Percentiles rank a stretch among this genome's conserved stretches.
These are phyloP conservation scores for Candida nitratophila DNA, from an alignment of 805 yeast species.

Conservation along the genomic window DNA sequence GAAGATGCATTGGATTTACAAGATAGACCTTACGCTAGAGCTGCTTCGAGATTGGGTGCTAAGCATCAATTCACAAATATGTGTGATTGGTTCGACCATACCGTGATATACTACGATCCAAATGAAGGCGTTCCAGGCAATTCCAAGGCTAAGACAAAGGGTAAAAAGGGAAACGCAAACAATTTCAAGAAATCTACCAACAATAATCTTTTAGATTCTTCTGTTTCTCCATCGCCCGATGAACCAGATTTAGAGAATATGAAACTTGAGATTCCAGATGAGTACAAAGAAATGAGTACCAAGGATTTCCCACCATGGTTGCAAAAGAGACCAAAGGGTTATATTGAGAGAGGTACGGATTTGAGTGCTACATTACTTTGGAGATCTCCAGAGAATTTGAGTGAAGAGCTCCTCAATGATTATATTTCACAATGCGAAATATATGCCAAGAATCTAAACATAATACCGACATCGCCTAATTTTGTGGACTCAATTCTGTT, in stretches of 20 bases:
- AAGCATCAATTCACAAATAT: conserved; percentile 66
- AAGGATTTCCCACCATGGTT: conserved; percentile 65
- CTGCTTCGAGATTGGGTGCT: conserved; percentile 68
- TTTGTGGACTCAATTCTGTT: conserved; percentile 70
- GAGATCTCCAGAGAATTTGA: conserved; percentile 35
- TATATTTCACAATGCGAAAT: conserved; percentile 51
- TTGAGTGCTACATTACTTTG: conserved; percentile 61
- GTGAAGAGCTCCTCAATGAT: conserved; percentile 29
- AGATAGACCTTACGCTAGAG: conserved; percentile 76
- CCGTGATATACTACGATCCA: conserved; percentile 57
- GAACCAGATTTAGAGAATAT: conserved; percentile 11
- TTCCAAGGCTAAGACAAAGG: conserved; percentile 14
- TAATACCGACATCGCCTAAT: conserved; percentile 67
- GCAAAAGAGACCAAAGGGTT: conserved; percentile 73
- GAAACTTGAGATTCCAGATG: conserved; percentile 34
- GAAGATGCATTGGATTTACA: conserved; percentile 75
- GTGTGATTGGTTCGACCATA: conserved; percentile 57
- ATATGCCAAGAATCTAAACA: conserved; percentile 45
- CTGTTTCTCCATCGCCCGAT: conserved; percentile 12
- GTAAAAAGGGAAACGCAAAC: conserved; percentile 18
- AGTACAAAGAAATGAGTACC: conserved; percentile 32
- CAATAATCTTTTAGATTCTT: conserved; percentile 2
- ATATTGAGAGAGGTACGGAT: conserved; percentile 77
- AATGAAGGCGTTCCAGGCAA: conserved; percentile 14
- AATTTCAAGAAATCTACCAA: conserved; percentile 10